Evolutionary conservation across 768 basidiomycete genomes (phyloP).

Genomic region (Auriculariales sp.): DNA sequence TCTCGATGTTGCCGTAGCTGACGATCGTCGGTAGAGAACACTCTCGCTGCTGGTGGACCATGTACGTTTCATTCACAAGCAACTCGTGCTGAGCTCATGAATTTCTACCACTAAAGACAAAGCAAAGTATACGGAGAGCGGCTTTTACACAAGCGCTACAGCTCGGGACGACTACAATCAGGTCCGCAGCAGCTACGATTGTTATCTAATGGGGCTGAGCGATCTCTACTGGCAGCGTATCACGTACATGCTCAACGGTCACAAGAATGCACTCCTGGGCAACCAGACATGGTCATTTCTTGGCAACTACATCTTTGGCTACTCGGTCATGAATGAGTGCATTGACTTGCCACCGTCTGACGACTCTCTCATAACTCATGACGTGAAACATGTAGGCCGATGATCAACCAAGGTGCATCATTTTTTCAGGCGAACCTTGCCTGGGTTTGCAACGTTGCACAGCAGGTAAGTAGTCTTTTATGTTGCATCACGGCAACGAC

Average conservation of each 20-base stretch:
- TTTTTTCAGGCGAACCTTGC: not conserved
- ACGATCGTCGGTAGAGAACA: not conserved
- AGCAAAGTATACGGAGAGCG: not conserved
- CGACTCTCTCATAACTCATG: not conserved
- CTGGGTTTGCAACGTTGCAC: not conserved
- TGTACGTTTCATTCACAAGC: not conserved
- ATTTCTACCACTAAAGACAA: not conserved
- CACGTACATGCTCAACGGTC: not conserved
- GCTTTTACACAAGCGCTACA: not conserved
- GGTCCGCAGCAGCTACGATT: not conserved
- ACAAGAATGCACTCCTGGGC: not conserved
- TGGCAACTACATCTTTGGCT: not conserved
- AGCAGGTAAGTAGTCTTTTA: not conserved
- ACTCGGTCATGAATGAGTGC: constrained; percentile 1
- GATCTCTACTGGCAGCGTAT: not conserved
- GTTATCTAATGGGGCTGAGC: too few species aligned
- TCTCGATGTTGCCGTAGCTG: too few species aligned
- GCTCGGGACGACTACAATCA: not conserved
- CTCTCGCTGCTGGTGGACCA: not conserved
- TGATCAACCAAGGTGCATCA: not conserved
- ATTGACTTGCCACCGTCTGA: not conserved
- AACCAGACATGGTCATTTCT: not conserved
- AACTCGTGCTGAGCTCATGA: too few species aligned
- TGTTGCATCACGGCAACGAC: too few species aligned
- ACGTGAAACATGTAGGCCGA: not conserved